Base-by-base conservation (phyloP, 306 rosid species). In the Biancaea sappan region DNA sequence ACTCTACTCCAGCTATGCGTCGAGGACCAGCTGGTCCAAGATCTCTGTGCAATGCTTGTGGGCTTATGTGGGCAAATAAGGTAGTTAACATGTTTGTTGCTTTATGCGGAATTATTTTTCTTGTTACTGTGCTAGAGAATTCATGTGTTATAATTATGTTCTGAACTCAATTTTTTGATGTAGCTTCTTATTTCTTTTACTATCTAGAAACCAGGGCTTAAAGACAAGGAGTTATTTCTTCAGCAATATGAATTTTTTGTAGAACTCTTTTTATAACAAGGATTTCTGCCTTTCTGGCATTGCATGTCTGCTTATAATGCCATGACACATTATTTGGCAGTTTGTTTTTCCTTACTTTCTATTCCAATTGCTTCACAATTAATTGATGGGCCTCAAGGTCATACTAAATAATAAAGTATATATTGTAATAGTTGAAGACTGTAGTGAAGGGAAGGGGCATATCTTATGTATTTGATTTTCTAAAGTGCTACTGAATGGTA, bases 11-110 rank as follows among this genome's bases (percentile, higher is more conserved):
- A 48, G 88, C 85, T 10, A 85, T 85, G 88, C 88, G 88, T 32
- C 82, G 88, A 66, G 88, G 88, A 77, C 88, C 88, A 0, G 80
- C 86, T 46, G 88, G 88, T 72, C 88, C 88, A 7, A 82, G 86
- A 76, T 72, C 88, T 46, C 82, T 85, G 19, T 85, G 88, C 80
- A 85, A 85, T 58, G 88, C 88, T 4, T 85, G 88, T 10, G 88
- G 88, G 58, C 86, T 85, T 52, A 85, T 72, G 86, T 85, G 88
- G 88, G 88, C 88, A 5, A 69, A 48, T 44, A 71, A 57, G 37
- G 69, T 40, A 32, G 25, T 74, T 38, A 38, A 29, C 32, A 51
- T 48, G n/a, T n/a, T n/a, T 29, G 25, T 48, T 48, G 46, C 29
- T 48, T 68, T 13, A 50, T 7, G 1, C 21, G 19, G 22, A 34